Percentiles rank a stretch among this genome's conserved stretches.
These are phyloP conservation scores for Fusarium anguioides DNA, from an alignment of 2,329 filamentous ascomycete genomes.

Conservation along the genomic window DNA sequence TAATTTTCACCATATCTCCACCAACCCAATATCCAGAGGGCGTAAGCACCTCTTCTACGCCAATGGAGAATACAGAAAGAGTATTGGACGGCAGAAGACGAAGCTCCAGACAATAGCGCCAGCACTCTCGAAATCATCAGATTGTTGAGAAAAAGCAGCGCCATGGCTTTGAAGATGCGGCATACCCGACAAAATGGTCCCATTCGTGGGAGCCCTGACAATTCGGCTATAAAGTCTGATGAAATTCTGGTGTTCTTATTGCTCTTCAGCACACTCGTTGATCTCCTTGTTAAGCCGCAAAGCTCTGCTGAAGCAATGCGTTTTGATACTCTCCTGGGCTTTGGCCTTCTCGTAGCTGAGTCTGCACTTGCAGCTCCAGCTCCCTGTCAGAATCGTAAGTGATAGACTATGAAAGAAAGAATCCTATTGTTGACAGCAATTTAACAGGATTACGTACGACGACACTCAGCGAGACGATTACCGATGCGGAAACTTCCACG, in stretches of 20 bases:
- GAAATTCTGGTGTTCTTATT: background rate
- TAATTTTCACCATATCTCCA: background rate
- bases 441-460: background rate
- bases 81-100: background rate
- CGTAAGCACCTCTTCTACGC: background rate
- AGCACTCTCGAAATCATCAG: background rate
- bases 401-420: background rate
- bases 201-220: background rate
- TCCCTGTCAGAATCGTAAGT: background rate
- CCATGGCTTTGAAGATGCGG: background rate
- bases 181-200: background rate
- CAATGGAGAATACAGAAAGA: background rate
- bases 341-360: conserved; percentile 13
- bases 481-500: too few species aligned
- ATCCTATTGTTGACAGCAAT: background rate
- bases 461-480: background rate
- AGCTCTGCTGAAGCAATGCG: conserved; percentile 11
- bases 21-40: background rate
- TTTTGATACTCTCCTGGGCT: background rate
- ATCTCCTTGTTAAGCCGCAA: background rate
- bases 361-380: conserved; percentile 11
- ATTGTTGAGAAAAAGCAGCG: background rate
- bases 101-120: background rate
- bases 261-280: background rate
- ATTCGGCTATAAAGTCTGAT: background rate